Evolutionary conservation across 768 basidiomycete genomes (phyloP).

Genomic region (Termitomyces eurrhizus): DNA sequence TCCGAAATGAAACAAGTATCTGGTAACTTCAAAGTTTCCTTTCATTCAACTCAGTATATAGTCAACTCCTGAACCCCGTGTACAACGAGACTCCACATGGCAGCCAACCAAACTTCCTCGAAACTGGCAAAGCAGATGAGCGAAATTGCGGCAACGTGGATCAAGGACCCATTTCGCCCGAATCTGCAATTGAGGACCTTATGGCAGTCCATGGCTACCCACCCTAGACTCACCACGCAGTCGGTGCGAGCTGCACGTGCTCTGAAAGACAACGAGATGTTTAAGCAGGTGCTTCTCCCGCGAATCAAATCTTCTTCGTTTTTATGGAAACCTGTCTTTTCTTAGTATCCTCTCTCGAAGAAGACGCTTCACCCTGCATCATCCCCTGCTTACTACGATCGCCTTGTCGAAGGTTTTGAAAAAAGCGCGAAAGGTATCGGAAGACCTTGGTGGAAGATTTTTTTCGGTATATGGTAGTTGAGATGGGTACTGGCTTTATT

Average conservation of each 20-base stretch:
- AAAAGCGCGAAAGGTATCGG: slow-evolving; percentile 74
- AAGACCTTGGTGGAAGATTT: slow-evolving; percentile 81
- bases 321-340: slow-evolving; percentile 15
- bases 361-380: slow-evolving; percentile 67
- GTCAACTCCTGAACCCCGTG: not conserved
- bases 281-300: slow-evolving; percentile 53
- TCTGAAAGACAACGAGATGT: slow-evolving; percentile 50
- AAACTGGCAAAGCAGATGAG: slow-evolving; percentile 48
- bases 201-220: slow-evolving; percentile 57
- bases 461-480: slow-evolving; percentile 68
- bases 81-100: slow-evolving; percentile 12
- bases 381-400: slow-evolving; percentile 68
- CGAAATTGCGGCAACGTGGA: slow-evolving; percentile 59
- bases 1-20: not conserved
- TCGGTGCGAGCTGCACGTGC: slow-evolving; percentile 59
- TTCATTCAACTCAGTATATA: not conserved
- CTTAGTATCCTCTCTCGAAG: slow-evolving; percentile 63
- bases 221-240: slow-evolving; percentile 61
- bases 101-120: slow-evolving; percentile 20
- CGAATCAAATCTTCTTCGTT: slow-evolving; percentile 18
- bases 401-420: slow-evolving; percentile 69
- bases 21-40: not conserved
- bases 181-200: slow-evolving; percentile 70
- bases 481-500: not conserved
- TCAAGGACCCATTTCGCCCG: slow-evolving; percentile 70